Conservation (phyloP, 2,329 filamentous ascomycete genomes). For the Capronia americana region DNA sequence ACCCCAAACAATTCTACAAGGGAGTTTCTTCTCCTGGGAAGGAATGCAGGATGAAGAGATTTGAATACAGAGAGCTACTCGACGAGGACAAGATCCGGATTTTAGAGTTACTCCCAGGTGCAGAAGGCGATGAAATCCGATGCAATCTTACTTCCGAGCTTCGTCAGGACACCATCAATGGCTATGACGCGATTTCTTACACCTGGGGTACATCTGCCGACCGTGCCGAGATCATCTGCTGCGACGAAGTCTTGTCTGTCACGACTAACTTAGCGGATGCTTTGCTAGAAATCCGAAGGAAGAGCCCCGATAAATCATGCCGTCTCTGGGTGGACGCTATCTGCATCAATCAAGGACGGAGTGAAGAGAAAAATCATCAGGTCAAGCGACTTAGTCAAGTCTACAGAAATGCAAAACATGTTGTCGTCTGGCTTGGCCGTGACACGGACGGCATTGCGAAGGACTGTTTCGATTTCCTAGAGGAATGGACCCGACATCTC, state of each 20-base stretch:
- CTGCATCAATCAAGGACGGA: slow-evolving; percentile 2
- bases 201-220: not conserved
- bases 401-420: not conserved
- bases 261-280: slow-evolving; percentile 1
- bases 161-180: not conserved
- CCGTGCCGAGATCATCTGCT: slow-evolving; percentile 1
- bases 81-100: slow-evolving; percentile 8
- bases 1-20: too few relatives aligned
- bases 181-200: slow-evolving; percentile 3
- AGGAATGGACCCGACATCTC: not conserved
- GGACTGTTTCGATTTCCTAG: slow-evolving; percentile 3
- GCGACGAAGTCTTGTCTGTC: not conserved
- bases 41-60: not conserved
- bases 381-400: slow-evolving; percentile 1
- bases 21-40: too few relatives aligned
- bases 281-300: not conserved
- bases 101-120: slow-evolving; percentile 9
- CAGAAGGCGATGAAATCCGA: not conserved
- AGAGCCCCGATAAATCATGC: not conserved
- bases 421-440: slow-evolving; percentile 5
- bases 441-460: slow-evolving; percentile 7
- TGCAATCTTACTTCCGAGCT: slow-evolving; percentile 3
- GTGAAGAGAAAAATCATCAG: slow-evolving; percentile 7
- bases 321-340: slow-evolving; percentile 10
- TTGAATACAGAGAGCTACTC: slow-evolving; percentile 8